Evolutionary conservation across 495 filamentous ascomycete species (phyloP), one percentile per base, ranked within the genome.

Genomic region (Amphirosellinia nigrospora): DNA sequence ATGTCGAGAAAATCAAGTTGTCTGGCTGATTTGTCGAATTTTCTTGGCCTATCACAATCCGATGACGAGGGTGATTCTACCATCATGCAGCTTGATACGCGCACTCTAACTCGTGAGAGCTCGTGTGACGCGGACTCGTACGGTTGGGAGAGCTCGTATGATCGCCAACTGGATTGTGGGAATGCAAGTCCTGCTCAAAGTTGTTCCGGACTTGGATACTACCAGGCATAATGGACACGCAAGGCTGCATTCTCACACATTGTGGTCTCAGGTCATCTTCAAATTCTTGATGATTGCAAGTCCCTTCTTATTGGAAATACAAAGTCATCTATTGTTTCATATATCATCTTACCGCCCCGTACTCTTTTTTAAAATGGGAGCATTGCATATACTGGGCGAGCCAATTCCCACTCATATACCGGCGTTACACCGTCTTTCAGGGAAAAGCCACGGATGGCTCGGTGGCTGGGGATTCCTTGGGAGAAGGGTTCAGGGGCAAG

Each of bases 81-180:
- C n/a, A 58, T 79, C 30, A 38, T 16, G 26, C 60, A 41, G 21
- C 71, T 76, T 56, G 77, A 77, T 23, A 53, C 71, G 4, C 73
- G 75, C 2, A 16, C 64, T 21, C 72, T 70, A 30, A 71, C 69
- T n/a, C 72, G 69, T 64, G 38, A 72, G 36, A 70, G 59, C 58
- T 73, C 76, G 2, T 77, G 75, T 10, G 76, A 81, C 23, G 13
- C 38, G n/a, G 83, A 85, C 68, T 70, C 75, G 8, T 85, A 85
- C 43, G 83, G 83, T n/a, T 85, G 83, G 83, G 83, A 85, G 59
- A 82, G 79, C 15, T 82, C 82, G 73, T 74, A 83, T 7, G 73
- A 74, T n/a, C 74, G 74, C 56, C 74, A 79, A 70, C 55, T 73
- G 55, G 73, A 69, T 23, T 75, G 67, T 43, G 52, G 68, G 59